phyloP scores from a whole-genome alignment of 2,329 filamentous ascomycete genomes.

The Lecanicillium sp. region DNA sequence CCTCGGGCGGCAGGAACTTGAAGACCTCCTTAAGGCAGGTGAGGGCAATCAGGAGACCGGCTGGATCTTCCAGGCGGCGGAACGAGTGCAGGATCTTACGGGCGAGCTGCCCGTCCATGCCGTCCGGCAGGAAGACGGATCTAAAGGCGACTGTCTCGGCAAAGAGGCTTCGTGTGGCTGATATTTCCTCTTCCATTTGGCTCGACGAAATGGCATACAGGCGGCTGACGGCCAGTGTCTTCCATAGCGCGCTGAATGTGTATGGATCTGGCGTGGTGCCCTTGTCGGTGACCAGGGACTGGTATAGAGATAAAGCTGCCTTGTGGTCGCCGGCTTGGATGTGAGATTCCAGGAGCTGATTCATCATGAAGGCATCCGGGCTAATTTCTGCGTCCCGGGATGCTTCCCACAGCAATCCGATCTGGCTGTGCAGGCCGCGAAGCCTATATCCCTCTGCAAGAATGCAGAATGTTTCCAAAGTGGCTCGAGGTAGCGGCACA shows the following conservation, averaged over 20 bases:
- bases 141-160: conserved; percentile 41
- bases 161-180: conserved; percentile 34
- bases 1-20: conserved; percentile 34
- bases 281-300: conserved; percentile 39
- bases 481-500: conserved; percentile 48
- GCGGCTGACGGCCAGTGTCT: conserved; percentile 45
- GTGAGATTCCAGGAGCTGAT: conserved; percentile 64
- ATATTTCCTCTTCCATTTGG: conserved; percentile 20
- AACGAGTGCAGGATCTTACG: conserved; percentile 44
- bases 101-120: conserved; percentile 38
- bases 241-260: conserved; percentile 64
- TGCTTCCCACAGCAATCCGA: conserved; percentile 54
- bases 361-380: conserved; percentile 69
- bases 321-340: conserved; percentile 49
- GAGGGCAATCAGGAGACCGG: conserved; percentile 38
- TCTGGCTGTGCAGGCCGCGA: conserved; percentile 47
- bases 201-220: conserved; percentile 26
- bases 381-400: conserved; percentile 56
- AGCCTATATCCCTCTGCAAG: conserved; percentile 65
- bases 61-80: conserved; percentile 35
- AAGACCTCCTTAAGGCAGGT: conserved; percentile 35
- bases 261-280: conserved; percentile 54
- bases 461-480: conserved; percentile 70
- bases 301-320: conserved; percentile 49
- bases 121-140: conserved; percentile 33